These are phyloP conservation scores for Mycocalia duriaeana DNA, from an alignment of 1,284 basidiomycete genomes.

Conservation along the genomic window DNA sequence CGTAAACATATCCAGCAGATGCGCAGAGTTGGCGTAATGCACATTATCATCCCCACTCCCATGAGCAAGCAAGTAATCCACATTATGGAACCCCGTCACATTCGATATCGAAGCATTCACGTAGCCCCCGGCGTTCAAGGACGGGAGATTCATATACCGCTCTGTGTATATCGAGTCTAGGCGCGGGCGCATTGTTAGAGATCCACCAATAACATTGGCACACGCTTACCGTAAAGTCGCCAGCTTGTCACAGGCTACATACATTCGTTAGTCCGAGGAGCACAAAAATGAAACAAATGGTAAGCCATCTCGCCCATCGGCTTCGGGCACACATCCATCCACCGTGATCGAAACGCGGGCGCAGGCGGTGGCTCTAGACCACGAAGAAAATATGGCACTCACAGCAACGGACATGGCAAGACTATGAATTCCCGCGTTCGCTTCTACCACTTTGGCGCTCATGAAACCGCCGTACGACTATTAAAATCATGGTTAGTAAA, in stretches of 20 bases:
- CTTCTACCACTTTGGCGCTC: slow-evolving; percentile 88
- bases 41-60: slow-evolving; percentile 95
- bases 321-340: too few species aligned
- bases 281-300: too few species aligned
- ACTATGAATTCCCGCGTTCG: slow-evolving; percentile 78
- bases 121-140: slow-evolving; percentile 79
- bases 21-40: slow-evolving; percentile 88
- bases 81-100: slow-evolving; percentile 76
- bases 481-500: background rate
- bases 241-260: slow-evolving; percentile 81
- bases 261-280: too few species aligned
- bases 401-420: slow-evolving; percentile 88
- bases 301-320: too few species aligned
- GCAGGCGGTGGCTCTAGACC: background rate
- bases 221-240: slow-evolving; percentile 70
- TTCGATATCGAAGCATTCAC: slow-evolving; percentile 79
- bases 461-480: slow-evolving; percentile 94
- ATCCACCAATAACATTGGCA: too few species aligned
- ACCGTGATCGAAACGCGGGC: background rate
- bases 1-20: slow-evolving; percentile 89
- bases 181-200: background rate
- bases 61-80: slow-evolving; percentile 84
- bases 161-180: slow-evolving; percentile 89
- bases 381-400: slow-evolving; percentile 25
- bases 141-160: slow-evolving; percentile 90